Evolutionary conservation across 2,329 filamentous ascomycete genomes (phyloP).

Genomic region (Capronia americana): DNA sequence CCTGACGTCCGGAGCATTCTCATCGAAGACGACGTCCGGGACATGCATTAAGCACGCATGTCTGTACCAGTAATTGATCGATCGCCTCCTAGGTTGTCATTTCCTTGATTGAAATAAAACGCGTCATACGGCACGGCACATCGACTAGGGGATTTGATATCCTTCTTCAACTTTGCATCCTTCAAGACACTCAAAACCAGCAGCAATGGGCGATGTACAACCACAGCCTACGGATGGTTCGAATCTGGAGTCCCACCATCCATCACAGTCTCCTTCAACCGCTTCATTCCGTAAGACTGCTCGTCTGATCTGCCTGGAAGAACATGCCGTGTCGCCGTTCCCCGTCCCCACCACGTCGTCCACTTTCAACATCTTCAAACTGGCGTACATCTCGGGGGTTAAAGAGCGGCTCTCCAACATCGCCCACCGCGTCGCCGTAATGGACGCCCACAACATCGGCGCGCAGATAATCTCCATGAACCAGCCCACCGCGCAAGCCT

Average conservation of each 20-base stretch:
- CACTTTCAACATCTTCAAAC: slow-evolving; percentile 26
- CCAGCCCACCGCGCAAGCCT: slow-evolving; percentile 27
- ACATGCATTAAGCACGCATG: neutral
- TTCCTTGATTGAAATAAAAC: neutral
- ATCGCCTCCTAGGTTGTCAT: neutral
- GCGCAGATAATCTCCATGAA: slow-evolving; percentile 32
- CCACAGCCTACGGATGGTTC: neutral
- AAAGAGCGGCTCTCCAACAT: slow-evolving; percentile 28
- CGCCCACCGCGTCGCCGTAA: slow-evolving; percentile 24
- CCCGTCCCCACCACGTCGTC: slow-evolving; percentile 16
- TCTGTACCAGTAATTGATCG: neutral
- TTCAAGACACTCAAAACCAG: neutral
- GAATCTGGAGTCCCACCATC: slow-evolving; percentile 7
- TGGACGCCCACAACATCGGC: slow-evolving; percentile 31
- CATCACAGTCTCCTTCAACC: slow-evolving; percentile 4
- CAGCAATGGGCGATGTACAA: neutral
- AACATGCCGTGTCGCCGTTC: slow-evolving; percentile 30
- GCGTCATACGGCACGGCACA: neutral
- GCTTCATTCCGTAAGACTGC: slow-evolving; percentile 5
- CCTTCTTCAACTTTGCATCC: neutral
- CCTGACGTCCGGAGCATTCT: neutral
- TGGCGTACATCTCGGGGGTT: slow-evolving; percentile 18
- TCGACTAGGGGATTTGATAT: neutral
- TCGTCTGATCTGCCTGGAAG: slow-evolving; percentile 31
- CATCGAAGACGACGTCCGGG: neutral